phyloP scores from a whole-genome alignment of 768 basidiomycete species.

The Phanerochaete sordida region DNA sequence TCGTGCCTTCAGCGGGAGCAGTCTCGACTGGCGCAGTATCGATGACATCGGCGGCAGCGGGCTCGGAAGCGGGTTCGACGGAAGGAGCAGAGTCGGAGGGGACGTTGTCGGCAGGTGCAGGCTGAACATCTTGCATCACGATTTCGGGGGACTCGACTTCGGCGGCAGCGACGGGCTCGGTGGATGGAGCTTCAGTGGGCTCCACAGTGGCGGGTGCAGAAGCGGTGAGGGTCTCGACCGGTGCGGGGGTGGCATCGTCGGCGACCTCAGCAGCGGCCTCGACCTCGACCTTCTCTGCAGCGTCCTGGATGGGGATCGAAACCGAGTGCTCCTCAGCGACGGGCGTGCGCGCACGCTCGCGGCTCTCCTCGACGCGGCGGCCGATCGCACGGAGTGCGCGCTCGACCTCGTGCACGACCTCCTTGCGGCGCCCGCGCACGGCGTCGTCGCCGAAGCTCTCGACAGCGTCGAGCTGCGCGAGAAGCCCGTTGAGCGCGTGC shows the following conservation, averaged over 20 bases:
- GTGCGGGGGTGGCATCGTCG: too few relatives aligned
- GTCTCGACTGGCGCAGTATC: background rate
- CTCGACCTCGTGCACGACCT: constrained; percentile 54
- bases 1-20: background rate
- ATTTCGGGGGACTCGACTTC: background rate
- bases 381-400: constrained; percentile 52
- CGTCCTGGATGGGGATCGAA: background rate
- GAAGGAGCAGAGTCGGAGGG: background rate
- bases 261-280: background rate
- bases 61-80: background rate
- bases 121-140: background rate
- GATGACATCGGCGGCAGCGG: too few relatives aligned
- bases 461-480: constrained; percentile 56
- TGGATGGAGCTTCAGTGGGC: background rate
- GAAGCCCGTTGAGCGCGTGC: constrained; percentile 52
- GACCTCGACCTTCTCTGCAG: background rate
- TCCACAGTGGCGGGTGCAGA: background rate
- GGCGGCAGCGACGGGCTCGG: background rate
- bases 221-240: background rate
- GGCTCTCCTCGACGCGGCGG: constrained; percentile 37
- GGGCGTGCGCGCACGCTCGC: constrained; percentile 21
- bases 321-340: background rate
- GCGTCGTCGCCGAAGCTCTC: constrained; percentile 55
- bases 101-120: background rate
- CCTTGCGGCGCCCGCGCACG: constrained; percentile 50